Conservation (phyloP, 2,329 filamentous ascomycete genomes). For the Monosporascus sp. region DNA sequence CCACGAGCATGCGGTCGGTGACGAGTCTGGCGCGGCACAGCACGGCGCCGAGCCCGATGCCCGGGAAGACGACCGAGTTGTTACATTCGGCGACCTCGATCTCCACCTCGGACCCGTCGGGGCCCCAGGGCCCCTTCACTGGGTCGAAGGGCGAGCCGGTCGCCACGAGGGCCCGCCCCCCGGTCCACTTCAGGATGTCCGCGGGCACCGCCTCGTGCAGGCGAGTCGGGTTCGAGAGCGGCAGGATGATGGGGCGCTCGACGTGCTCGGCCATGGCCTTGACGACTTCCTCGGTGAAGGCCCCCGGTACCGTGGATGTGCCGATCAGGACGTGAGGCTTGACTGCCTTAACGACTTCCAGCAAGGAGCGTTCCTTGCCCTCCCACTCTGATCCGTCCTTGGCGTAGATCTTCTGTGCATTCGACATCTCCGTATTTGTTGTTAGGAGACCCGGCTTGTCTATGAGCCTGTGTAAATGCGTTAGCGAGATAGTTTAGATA, state of each 20-base stretch:
- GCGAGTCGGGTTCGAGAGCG: slow-evolving; percentile 78
- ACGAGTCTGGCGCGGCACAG: slow-evolving; percentile 62
- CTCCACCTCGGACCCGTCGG: slow-evolving; percentile 36
- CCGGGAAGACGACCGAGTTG: slow-evolving; percentile 80
- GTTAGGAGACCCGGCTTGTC: slow-evolving; percentile 77
- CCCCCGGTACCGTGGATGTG: slow-evolving; percentile 70
- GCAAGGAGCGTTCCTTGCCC: slow-evolving; percentile 50
- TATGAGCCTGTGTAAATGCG: slow-evolving; percentile 55
- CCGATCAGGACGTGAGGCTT: slow-evolving; percentile 80
- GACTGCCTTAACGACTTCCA: slow-evolving; percentile 62
- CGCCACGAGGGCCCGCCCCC: slow-evolving; percentile 71
- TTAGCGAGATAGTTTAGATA: slow-evolving; percentile 1
- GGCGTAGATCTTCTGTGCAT: slow-evolving; percentile 63
- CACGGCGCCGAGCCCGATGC: slow-evolving; percentile 75
- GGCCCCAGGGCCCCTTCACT: slow-evolving; percentile 56
- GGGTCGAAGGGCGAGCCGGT: slow-evolving; percentile 80
- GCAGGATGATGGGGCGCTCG: slow-evolving; percentile 70
- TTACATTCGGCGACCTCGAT: slow-evolving; percentile 72
- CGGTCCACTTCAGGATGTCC: slow-evolving; percentile 73
- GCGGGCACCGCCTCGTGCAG: slow-evolving; percentile 76
- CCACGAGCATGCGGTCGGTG: slow-evolving; percentile 75
- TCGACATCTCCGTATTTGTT: slow-evolving; percentile 54
- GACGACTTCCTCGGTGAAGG: slow-evolving; percentile 72
- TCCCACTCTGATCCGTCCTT: slow-evolving; percentile 61
- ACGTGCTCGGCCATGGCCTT: slow-evolving; percentile 71